These are phyloP conservation scores for Coemansia sp. DNA, from an alignment of 192 early-diverging fungal species.

Conservation along the genomic window DNA sequence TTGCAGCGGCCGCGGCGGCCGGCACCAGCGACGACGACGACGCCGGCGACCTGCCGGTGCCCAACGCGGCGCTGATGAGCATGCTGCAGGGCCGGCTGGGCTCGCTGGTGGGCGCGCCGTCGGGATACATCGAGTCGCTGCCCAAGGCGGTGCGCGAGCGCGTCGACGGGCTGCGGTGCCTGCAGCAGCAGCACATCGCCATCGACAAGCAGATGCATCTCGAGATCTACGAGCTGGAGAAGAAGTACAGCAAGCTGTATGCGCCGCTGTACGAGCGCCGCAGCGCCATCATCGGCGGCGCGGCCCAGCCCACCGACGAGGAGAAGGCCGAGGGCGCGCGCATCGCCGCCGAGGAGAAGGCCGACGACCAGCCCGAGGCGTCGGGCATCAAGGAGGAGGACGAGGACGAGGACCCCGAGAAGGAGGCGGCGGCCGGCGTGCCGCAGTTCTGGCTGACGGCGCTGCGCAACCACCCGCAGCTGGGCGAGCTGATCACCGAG, in stretches of 20 bases:
- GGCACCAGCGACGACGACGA: constrained; percentile 32
- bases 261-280: constrained; percentile 91
- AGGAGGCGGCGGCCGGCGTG: constrained; percentile 60
- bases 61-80: constrained; percentile 64
- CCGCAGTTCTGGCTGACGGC: constrained; percentile 97
- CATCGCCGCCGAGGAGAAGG: constrained; percentile 60
- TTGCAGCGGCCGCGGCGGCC: constrained; percentile 30
- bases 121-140: constrained; percentile 69
- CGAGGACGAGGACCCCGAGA: constrained; percentile 52
- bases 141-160: constrained; percentile 78
- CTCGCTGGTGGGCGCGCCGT: constrained; percentile 72
- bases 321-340: constrained; percentile 66
- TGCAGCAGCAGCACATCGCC: constrained; percentile 83
- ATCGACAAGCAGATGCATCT: constrained; percentile 88
- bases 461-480: constrained; percentile 78
- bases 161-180: constrained; percentile 78
- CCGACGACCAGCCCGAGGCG: constrained; percentile 53
- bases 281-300: constrained; percentile 70
- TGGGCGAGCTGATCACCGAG: constrained; percentile 84
- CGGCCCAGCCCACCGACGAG: constrained; percentile 85
- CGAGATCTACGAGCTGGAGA: constrained; percentile 92
- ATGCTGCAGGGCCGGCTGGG: constrained; percentile 76
- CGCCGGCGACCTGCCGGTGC: constrained; percentile 19
- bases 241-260: constrained; percentile 87
- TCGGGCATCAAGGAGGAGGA: constrained; percentile 46